Base-by-base conservation (phyloP, 129 eudicot species). In the Smallanthus sonchifolius region DNA sequence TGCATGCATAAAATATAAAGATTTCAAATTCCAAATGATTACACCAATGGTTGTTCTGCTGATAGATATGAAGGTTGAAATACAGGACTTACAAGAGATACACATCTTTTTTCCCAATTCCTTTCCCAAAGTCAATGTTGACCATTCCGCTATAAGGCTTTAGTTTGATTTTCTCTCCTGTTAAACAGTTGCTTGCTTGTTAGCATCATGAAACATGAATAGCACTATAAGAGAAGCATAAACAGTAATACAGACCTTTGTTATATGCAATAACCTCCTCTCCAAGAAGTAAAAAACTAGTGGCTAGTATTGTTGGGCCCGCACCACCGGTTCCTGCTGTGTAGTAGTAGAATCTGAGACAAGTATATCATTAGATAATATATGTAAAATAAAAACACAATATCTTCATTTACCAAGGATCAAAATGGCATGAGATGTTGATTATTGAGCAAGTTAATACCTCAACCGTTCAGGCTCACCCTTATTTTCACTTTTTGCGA, bases 261-360 rank as follows among this genome's bases (percentile, higher is more conserved):
- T 81, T 88, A 61, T 77, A 94, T 39, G 96, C 98, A 80, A 86
- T 82, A 40, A 85, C 97, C 75, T 94, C 97, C 83, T 94, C 98
- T 75, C 97, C 98, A 4, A 94, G 85, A 80, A 94, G 98, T 74
- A 94, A 79, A 80, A 94, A 94, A 65, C 97, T 94, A 60, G 98
- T 90, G 44, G 98, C 89, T 80, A 94, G 82, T 88, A 94, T 94
- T 48, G 98, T 90, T 42, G 98, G 98, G 17, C 98, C 98, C 62
- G 96, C 97, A 78, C 98, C 98, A 74, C 98, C 98, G 14, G 91
- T 79, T 67, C 98, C 98, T 24, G 97, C 97, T 38, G 98, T 94
- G 72, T 86, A 90, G 89, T 94, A 94, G 72, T 89, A 90, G 84
- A 90, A 94, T 81, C 96, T 90, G 83, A 81, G 57, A 78, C 68